Conservation (phyloP, 306 rosid species). For the Casuarina glauca region DNA sequence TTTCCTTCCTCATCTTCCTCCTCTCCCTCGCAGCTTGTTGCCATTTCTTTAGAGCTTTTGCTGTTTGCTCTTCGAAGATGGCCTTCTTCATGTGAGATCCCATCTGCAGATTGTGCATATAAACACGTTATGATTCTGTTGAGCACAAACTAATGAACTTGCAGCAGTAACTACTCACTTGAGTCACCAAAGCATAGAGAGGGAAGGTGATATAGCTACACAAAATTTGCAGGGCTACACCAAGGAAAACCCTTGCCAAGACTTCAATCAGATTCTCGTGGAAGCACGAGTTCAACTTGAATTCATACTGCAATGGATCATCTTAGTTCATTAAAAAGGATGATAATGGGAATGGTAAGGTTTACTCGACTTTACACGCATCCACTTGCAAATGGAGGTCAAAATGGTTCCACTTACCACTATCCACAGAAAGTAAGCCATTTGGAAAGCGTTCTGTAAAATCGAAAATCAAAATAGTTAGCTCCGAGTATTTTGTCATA, state of each 20-base stretch:
- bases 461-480: background rate
- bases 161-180: constrained; percentile 33
- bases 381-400: background rate
- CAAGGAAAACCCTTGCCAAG: constrained; percentile 52
- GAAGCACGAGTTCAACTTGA: constrained; percentile 58
- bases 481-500: background rate
- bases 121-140: too few relatives aligned
- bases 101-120: constrained; percentile 46
- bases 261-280: constrained; percentile 52
- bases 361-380: background rate
- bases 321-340: background rate
- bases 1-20: constrained; percentile 41
- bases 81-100: constrained; percentile 73
- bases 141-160: too few relatives aligned
- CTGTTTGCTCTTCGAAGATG: constrained; percentile 70
- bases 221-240: constrained; percentile 51
- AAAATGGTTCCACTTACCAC: constrained; percentile 33
- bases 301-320: constrained; percentile 50
- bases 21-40: constrained; percentile 51
- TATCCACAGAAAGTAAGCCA: constrained; percentile 64
- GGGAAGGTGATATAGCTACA: constrained; percentile 76
- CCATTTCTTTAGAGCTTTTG: constrained; percentile 70
- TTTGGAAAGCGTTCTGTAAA: constrained; percentile 65
- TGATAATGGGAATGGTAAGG: background rate
- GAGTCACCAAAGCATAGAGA: constrained; percentile 70